Evolutionary conservation across 768 basidiomycete species (phyloP), one percentile per base, ranked within the genome.

Genomic region (Lactarius sanguifluus): DNA sequence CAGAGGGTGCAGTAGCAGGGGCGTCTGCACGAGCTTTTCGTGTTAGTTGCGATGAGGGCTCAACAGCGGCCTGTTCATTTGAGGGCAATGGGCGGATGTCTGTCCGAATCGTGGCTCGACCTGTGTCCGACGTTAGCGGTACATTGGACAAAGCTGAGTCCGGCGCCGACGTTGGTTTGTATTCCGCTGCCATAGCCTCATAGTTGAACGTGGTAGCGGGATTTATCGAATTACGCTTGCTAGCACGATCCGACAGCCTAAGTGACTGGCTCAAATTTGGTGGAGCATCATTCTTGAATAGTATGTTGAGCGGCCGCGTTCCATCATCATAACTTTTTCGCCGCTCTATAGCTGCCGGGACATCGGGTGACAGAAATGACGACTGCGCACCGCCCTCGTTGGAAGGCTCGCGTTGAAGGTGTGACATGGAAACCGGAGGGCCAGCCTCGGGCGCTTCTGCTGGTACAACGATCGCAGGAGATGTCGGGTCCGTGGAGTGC

Each of bases 201-300:
- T 71, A 63, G 25, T 74, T 78, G 66, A 84, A 76, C 8, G 78
- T 72, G 54, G 81, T 73, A 5, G 74, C 80, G 1, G 86, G 86
- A 64, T 85, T 86, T 67, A 86, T 86, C 5, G 86, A 86, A 25
- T 81, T 76, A 15, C 86, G 77, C 55, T 79, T 81, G 30, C 82
- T 83, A 0, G 78, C 76, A 41, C 82, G 79, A 6, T 75, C 75
- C 0, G 77, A 77, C 8, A 67, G 67, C 20, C 67, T 63, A 66
- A 74, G 57, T 52, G 80, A 70, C 59, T 78, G 71, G 59, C 71
- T 65, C 56, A 77, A 72, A 25, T 69, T 72, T 45, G 41, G 23
- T 10, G 67, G 64, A 12, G 73, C 52, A 55, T 62, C 71, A 32
- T 71, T 71, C 13, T 74, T 73, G 16, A 76, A 72, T 28, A 79